These are phyloP conservation scores for Haplosporangium sp. DNA, from an alignment of 371 early-diverging fungal species.

Conservation along the genomic window DNA sequence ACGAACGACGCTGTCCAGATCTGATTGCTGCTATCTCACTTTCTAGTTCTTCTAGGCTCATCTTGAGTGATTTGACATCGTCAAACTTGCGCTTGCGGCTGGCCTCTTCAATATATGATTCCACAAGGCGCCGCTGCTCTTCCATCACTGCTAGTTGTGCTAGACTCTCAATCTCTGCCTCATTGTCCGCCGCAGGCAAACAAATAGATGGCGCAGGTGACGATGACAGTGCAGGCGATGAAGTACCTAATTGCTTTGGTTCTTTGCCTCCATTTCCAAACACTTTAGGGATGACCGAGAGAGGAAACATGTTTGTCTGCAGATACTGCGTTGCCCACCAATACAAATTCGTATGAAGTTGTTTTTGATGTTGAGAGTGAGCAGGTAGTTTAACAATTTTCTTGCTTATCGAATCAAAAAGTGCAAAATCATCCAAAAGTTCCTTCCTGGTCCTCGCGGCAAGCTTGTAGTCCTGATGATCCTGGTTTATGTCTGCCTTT, in stretches of 20 bases:
- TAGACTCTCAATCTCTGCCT: conserved; percentile 59
- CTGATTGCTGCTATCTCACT: conserved; percentile 69
- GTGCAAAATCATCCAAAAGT: conserved; percentile 70
- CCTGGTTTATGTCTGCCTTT: conserved; percentile 59
- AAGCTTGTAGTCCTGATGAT: conserved; percentile 66
- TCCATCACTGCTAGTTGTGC: conserved; percentile 74
- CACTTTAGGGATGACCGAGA: conserved; percentile 84
- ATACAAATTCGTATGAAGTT: conserved; percentile 77
- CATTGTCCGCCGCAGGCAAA: conserved; percentile 32
- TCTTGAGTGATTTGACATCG: conserved; percentile 80
- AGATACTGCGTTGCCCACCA: conserved; percentile 81
- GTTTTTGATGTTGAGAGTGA: conserved; percentile 62
- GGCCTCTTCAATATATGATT: conserved; percentile 81
- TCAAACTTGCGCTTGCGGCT: conserved; percentile 82
- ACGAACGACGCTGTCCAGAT: conserved; percentile 14
- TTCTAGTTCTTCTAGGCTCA: conserved; percentile 79
- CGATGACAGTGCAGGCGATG: conserved; percentile 18
- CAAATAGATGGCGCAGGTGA: conserved; percentile 33
- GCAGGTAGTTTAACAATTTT: conserved; percentile 65
- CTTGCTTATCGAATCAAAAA: conserved; percentile 74
- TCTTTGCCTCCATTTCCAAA: conserved; percentile 49
- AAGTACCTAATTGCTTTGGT: conserved; percentile 5
- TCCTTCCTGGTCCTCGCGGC: conserved; percentile 73
- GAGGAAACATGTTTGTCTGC: conserved; percentile 89
- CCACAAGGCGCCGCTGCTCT: conserved; percentile 76